phyloP scores from a whole-genome alignment of 352 stramenopile species.

The Lagenidium giganteum region DNA sequence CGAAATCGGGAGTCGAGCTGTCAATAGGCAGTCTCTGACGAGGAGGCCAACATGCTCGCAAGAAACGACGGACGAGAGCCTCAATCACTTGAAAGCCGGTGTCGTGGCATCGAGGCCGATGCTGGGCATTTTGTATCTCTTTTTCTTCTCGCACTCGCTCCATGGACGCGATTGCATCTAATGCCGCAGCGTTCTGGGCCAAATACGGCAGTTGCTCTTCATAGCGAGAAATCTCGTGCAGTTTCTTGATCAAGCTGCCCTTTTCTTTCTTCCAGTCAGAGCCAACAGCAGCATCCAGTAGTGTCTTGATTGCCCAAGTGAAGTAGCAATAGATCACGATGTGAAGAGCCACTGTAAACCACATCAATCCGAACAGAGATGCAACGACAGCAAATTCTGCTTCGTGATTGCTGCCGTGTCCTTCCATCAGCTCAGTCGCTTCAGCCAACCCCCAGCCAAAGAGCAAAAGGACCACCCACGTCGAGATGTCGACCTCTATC shows the following conservation, averaged over 20 bases:
- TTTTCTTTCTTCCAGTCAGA: background rate
- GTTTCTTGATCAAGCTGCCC: conserved; percentile 9
- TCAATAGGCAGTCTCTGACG: too few species aligned
- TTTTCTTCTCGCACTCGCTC: conserved; percentile 16
- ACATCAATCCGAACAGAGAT: conserved; percentile 13
- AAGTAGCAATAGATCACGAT: conserved; percentile 14
- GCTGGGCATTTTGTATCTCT: conserved; percentile 1
- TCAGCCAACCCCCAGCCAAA: conserved; percentile 3
- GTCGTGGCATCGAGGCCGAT: conserved; percentile 12
- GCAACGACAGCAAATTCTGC: conserved; percentile 5
- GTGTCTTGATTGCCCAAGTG: conserved; percentile 15
- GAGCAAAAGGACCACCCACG: conserved; percentile 7
- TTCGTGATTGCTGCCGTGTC: too few species aligned
- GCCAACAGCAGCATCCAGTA: conserved; percentile 8
- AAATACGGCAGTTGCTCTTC: conserved; percentile 1
- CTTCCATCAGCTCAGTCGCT: background rate
- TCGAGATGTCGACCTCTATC: conserved; percentile 6
- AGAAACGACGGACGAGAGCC: conserved; percentile 7
- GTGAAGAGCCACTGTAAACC: conserved; percentile 13
- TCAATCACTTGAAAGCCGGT: conserved; percentile 17
- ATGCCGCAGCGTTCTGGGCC: conserved; percentile 6
- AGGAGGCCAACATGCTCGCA: too few species aligned
- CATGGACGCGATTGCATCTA: conserved; percentile 16
- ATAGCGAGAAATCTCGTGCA: conserved; percentile 16
- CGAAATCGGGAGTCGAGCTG: too few species aligned